A percentile compares a stretch with the other conserved stretches of the same genome.
Conservation (phyloP, 495 filamentous ascomycete species). For the Penicillium malachiteum region DNA sequence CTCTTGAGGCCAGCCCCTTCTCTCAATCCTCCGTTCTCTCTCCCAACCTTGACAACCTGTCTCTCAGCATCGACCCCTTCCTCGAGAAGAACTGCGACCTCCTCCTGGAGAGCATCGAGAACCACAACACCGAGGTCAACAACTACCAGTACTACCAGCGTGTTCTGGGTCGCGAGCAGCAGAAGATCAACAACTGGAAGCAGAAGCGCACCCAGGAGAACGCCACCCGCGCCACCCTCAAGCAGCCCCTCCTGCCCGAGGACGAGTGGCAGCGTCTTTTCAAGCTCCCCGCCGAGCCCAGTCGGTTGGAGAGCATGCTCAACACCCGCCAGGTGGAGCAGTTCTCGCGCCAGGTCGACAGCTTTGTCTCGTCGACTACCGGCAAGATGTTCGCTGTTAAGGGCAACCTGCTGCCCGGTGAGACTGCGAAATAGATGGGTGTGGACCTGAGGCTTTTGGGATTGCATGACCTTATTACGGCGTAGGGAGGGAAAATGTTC, state of each 20-base stretch:
- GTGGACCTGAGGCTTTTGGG: slow-evolving; percentile 34
- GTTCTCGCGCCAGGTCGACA: slow-evolving; percentile 95
- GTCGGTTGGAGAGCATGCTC: slow-evolving; percentile 84
- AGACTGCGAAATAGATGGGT: slow-evolving; percentile 42
- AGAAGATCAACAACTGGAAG: slow-evolving; percentile 95
- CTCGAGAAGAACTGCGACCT: slow-evolving; percentile 98
- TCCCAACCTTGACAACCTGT: slow-evolving; percentile 84
- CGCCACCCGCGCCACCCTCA: slow-evolving; percentile 74
- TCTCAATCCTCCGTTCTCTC: slow-evolving; percentile 59
- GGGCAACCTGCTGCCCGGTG: slow-evolving; percentile 58
- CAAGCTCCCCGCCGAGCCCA: slow-evolving; percentile 94
- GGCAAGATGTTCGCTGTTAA: slow-evolving; percentile 98
- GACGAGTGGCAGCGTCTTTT: slow-evolving; percentile 98
- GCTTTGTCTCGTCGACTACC: slow-evolving; percentile 86
- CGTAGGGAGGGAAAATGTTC: slow-evolving; percentile 52
- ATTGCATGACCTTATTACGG: slow-evolving; percentile 52
- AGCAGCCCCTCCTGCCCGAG: slow-evolving; percentile 86
- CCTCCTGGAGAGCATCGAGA: slow-evolving; percentile 92
- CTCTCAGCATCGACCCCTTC: slow-evolving; percentile 94
- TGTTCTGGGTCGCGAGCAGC: slow-evolving; percentile 90
- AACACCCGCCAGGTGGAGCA: slow-evolving; percentile 96
- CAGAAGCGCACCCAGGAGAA: slow-evolving; percentile 95
- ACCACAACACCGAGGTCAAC: slow-evolving; percentile 96
- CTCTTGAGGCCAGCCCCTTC: slow-evolving; percentile 57
- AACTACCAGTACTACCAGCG: slow-evolving; percentile 99